Evolutionary conservation across 352 stramenopile genomes (phyloP).

Genomic region (Phytophthora cryptogea): DNA sequence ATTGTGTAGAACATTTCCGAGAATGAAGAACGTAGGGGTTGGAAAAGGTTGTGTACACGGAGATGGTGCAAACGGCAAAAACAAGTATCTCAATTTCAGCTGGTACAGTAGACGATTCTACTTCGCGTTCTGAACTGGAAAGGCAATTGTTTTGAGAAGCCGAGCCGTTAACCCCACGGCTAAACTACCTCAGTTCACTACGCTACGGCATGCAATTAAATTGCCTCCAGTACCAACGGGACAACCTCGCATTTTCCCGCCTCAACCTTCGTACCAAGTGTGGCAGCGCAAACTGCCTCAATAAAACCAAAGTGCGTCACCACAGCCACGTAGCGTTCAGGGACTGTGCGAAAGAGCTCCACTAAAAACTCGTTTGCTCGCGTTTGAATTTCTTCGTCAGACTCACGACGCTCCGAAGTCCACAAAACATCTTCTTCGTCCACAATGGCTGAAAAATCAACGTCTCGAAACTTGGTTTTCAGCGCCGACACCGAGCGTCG

Average conservation of each 20-base stretch:
- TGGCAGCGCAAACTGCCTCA: conserved; percentile 49
- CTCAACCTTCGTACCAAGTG: conserved; percentile 36
- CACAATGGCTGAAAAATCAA: conserved; percentile 61
- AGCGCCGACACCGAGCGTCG: conserved; percentile 48
- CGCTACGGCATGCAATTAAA: conserved; percentile 6
- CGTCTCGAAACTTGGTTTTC: conserved; percentile 52
- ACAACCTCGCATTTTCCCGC: conserved; percentile 52
- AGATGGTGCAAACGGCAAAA: too few relatives aligned
- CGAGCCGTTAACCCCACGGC: background rate
- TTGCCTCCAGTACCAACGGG: conserved; percentile 44
- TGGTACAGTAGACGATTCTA: too few relatives aligned
- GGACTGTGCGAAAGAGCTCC: conserved; percentile 57
- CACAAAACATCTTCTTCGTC: conserved; percentile 62
- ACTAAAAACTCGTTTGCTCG: conserved; percentile 55
- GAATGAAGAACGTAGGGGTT: too few relatives aligned
- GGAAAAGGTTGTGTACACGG: too few relatives aligned
- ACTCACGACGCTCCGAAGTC: conserved; percentile 59
- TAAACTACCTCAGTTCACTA: background rate
- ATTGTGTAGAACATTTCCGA: too few relatives aligned
- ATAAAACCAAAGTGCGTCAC: conserved; percentile 77
- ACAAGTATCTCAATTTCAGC: too few relatives aligned
- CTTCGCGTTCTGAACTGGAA: too few relatives aligned
- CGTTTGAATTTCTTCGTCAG: conserved; percentile 52
- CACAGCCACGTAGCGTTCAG: conserved; percentile 58
- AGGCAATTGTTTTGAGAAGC: background rate